Evolutionary conservation across 345 rosid genomes (phyloP).

Genomic region (Hibiscus tridactylites): DNA sequence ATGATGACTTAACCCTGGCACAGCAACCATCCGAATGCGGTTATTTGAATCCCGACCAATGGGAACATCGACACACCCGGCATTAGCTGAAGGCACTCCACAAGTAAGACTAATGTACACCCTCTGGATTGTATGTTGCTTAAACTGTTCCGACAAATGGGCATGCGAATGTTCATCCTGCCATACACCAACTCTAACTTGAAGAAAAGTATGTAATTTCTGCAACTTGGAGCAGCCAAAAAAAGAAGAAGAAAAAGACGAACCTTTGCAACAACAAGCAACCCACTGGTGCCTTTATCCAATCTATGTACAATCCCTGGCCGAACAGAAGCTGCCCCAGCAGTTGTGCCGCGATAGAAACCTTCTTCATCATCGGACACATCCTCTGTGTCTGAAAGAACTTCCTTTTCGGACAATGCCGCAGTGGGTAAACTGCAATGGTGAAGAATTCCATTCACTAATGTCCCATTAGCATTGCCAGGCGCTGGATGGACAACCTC

Average conservation of each 20-base stretch:
- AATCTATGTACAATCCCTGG: slow-evolving; percentile 92
- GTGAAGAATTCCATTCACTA: slow-evolving; percentile 86
- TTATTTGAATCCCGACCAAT: slow-evolving; percentile 79
- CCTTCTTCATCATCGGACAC: slow-evolving; percentile 49
- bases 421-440: slow-evolving; percentile 72
- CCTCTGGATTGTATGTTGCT: slow-evolving; percentile 70
- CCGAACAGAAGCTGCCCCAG: slow-evolving; percentile 50
- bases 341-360: slow-evolving; percentile 14
- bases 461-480: slow-evolving; percentile 84
- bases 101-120: slow-evolving; percentile 71
- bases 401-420: slow-evolving; percentile 30
- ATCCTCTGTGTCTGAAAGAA: slow-evolving; percentile 44
- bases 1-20: slow-evolving; percentile 41
- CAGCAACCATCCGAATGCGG: slow-evolving; percentile 81
- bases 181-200: slow-evolving; percentile 6
- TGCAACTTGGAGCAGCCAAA: not conserved
- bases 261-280: slow-evolving; percentile 94
- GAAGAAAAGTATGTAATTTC: not conserved
- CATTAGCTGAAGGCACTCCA: slow-evolving; percentile 65
- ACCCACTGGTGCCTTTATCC: slow-evolving; percentile 95
- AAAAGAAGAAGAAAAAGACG: not conserved
- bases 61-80: slow-evolving; percentile 63
- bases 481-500: slow-evolving; percentile 99
- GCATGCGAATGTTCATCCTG: slow-evolving; percentile 89
- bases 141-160: slow-evolving; percentile 75